Conservation (phyloP, 2,329 filamentous ascomycete species). For the Xylariaceae sp. region DNA sequence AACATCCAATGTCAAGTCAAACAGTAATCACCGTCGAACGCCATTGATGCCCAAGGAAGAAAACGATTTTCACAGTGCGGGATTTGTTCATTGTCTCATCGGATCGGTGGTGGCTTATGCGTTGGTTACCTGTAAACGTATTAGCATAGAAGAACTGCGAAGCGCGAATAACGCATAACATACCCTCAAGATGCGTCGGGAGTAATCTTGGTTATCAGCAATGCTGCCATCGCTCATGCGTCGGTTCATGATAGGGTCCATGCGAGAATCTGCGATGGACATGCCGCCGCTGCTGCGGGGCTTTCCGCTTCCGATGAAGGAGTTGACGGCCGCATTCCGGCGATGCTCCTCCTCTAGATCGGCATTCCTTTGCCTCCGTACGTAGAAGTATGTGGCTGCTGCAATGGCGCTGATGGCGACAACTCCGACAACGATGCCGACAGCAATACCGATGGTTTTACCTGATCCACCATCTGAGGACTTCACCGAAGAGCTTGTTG, state of each 20-base stretch:
- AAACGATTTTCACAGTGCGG: slow-evolving; percentile 29
- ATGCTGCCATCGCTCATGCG: slow-evolving; percentile 93
- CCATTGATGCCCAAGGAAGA: slow-evolving; percentile 34
- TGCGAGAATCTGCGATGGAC: slow-evolving; percentile 74
- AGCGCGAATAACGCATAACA: slow-evolving; percentile 28
- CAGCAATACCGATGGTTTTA: slow-evolving; percentile 72
- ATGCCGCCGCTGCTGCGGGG: slow-evolving; percentile 57
- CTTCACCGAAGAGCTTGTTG: slow-evolving; percentile 22
- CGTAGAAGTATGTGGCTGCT: slow-evolving; percentile 66
- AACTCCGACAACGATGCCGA: slow-evolving; percentile 80
- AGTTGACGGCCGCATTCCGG: slow-evolving; percentile 71
- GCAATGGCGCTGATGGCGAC: slow-evolving; percentile 60
- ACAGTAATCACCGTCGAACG: slow-evolving; percentile 32
- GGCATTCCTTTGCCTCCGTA: slow-evolving; percentile 69
- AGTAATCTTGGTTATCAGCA: slow-evolving; percentile 95
- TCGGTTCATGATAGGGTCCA: slow-evolving; percentile 81
- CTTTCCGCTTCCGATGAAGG: slow-evolving; percentile 63
- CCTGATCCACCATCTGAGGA: slow-evolving; percentile 38
- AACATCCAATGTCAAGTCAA: slow-evolving; percentile 31
- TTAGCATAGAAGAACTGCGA: neutral
- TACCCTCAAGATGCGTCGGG: slow-evolving; percentile 91
- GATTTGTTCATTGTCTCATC: slow-evolving; percentile 33
- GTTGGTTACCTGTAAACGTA: slow-evolving; percentile 31
- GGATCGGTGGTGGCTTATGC: slow-evolving; percentile 29
- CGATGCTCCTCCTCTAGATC: slow-evolving; percentile 81